Percentiles rank a stretch among this genome's conserved stretches.
phyloP scores from a whole-genome alignment of 2,329 filamentous ascomycete genomes.

The Cadophora luteo-olivacea region DNA sequence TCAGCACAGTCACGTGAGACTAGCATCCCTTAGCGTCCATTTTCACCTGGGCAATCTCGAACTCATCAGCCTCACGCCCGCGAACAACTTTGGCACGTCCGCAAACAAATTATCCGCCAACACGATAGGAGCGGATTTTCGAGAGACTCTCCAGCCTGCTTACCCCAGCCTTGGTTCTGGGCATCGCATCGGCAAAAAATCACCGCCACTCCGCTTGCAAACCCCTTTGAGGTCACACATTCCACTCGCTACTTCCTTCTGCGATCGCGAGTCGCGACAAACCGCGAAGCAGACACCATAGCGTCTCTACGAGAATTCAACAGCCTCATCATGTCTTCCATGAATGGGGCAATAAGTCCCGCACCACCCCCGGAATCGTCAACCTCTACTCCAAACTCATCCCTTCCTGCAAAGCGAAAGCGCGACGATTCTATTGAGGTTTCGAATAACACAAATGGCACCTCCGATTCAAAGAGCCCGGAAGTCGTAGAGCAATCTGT shows the following conservation, averaged over 20 bases:
- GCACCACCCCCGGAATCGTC: conserved; percentile 39
- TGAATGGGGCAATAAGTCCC: conserved; percentile 52
- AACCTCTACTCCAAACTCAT: conserved; percentile 38
- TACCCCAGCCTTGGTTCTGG: background rate
- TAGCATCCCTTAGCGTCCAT: background rate
- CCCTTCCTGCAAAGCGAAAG: conserved; percentile 61
- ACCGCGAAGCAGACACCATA: conserved; percentile 24
- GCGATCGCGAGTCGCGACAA: conserved; percentile 25
- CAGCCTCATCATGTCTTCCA: conserved; percentile 42
- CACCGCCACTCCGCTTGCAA: conserved; percentile 4
- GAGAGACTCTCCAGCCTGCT: background rate
- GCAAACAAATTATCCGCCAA: conserved; percentile 12
- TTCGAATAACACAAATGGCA: conserved; percentile 39
- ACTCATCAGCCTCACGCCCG: background rate
- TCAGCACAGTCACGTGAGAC: background rate
- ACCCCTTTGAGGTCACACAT: conserved; percentile 24
- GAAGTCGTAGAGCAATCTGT: conserved; percentile 29
- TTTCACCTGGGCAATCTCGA: background rate
- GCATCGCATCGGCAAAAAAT: background rate
- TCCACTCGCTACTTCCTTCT: conserved; percentile 18
- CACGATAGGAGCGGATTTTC: conserved; percentile 5
- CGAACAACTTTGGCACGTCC: conserved; percentile 1
- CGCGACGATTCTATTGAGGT: conserved; percentile 57
- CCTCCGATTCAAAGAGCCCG: conserved; percentile 33
- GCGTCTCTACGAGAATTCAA: conserved; percentile 8